These are phyloP conservation scores for Candida krabiensis DNA, from an alignment of 805 yeast genomes.

Conservation along the genomic window DNA sequence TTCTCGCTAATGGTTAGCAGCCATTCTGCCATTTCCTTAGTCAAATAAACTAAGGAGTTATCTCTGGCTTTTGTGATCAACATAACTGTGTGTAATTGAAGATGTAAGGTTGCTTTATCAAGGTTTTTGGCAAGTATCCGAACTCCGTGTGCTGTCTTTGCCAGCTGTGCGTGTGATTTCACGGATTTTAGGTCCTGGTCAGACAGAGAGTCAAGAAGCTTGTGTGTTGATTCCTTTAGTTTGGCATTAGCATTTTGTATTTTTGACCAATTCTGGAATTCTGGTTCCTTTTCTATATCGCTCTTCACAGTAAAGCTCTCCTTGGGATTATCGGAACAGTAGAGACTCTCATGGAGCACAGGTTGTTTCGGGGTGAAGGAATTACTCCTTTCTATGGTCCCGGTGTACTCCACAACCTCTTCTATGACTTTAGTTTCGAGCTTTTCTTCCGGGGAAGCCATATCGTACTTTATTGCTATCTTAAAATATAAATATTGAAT, in stretches of 20 bases:
- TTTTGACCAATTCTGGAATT: no score
- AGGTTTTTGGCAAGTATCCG: constrained; percentile 72
- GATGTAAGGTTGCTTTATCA: constrained; percentile 66
- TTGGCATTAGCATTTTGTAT: no score
- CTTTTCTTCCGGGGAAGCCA: not conserved
- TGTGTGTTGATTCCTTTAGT: constrained; percentile 16
- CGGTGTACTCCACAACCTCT: not conserved
- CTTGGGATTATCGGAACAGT: constrained; percentile 26
- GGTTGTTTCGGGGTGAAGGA: constrained; percentile 28
- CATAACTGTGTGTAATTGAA: constrained; percentile 70
- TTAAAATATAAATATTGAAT: constrained; percentile 9
- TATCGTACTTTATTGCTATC: no score
- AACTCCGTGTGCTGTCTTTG: constrained; percentile 81
- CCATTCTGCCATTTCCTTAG: constrained; percentile 83
- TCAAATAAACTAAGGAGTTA: constrained; percentile 68
- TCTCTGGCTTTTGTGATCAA: constrained; percentile 91
- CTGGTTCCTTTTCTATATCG: constrained; percentile 15
- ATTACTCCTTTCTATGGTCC: constrained; percentile 15
- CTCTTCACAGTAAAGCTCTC: constrained; percentile 21
- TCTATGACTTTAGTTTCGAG: not conserved
- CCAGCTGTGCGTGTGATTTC: constrained; percentile 70
- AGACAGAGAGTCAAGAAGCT: constrained; percentile 22
- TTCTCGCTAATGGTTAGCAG: constrained; percentile 40
- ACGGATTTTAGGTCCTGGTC: constrained; percentile 51
- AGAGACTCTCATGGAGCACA: constrained; percentile 28